A percentile compares a stretch with the other conserved stretches of the same genome.
Evolutionary conservation across 768 basidiomycete species (phyloP).

Genomic region (Leucosporidium scottii): DNA sequence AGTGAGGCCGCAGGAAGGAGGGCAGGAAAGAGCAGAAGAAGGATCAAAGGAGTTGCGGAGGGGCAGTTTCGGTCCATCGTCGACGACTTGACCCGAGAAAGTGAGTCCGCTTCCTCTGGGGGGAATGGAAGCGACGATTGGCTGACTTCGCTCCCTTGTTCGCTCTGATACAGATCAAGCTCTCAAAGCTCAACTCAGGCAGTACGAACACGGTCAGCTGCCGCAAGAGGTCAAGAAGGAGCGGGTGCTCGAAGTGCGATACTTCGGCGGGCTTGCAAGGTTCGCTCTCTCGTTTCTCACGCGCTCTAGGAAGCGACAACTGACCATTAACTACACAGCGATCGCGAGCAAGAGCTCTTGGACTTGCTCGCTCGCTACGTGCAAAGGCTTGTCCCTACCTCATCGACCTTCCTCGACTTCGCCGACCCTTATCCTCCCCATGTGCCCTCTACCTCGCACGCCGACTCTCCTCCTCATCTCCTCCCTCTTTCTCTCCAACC

Average conservation of each 20-base stretch:
- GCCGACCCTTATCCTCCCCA: neutral
- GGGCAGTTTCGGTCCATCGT: constrained; percentile 19
- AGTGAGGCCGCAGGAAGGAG: too few relatives aligned
- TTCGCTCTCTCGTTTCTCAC: neutral
- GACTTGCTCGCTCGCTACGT: constrained; percentile 21
- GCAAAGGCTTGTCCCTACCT: neutral
- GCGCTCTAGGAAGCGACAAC: too few relatives aligned
- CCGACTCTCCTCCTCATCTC: neutral
- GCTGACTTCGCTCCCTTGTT: too few relatives aligned
- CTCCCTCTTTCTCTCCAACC: neutral
- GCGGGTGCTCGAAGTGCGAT: constrained; percentile 29
- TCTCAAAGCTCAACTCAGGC: constrained; percentile 14
- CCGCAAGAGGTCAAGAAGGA: constrained; percentile 19
- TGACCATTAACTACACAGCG: neutral
- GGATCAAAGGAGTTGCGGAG: constrained; percentile 1
- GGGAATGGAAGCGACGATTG: too few relatives aligned
- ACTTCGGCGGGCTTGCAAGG: constrained; percentile 19
- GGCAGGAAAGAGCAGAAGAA: neutral
- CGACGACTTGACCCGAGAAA: constrained; percentile 24
- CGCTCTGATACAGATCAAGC: constrained; percentile 10
- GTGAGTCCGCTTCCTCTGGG: constrained; percentile 14
- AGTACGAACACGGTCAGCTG: constrained; percentile 19
- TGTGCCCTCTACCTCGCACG: neutral
- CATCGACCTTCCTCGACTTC: neutral
- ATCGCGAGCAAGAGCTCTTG: constrained; percentile 18